Conservation (phyloP, 305 asterid species). For the Euphrasia arctica region DNA sequence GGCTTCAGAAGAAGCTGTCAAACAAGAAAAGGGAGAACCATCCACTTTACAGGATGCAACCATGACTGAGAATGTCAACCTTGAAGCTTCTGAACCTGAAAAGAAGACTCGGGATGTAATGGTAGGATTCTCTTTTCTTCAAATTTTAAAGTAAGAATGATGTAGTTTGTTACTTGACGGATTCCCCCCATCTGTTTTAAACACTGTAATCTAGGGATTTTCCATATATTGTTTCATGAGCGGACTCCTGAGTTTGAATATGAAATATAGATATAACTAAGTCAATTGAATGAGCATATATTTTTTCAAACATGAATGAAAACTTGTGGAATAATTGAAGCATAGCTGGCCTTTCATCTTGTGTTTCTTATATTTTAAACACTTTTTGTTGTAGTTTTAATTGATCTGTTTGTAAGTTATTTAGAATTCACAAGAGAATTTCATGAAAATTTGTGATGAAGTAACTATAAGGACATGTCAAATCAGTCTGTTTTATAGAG, state of each 20-base stretch:
- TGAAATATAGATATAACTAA: not conserved
- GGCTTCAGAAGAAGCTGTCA: slow-evolving; percentile 83
- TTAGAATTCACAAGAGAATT: not conserved
- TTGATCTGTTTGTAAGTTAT: not conserved
- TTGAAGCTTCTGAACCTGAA: slow-evolving; percentile 68
- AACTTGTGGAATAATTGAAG: too few relatives aligned
- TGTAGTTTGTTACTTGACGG: too few relatives aligned
- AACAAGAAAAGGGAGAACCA: slow-evolving; percentile 68
- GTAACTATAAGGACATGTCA: slow-evolving; percentile 11
- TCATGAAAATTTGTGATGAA: not conserved
- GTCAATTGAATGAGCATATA: too few relatives aligned
- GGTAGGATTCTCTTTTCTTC: slow-evolving; percentile 40
- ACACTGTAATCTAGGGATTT: not conserved
- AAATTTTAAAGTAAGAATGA: not conserved
- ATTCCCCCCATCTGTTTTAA: too few relatives aligned
- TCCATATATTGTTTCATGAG: not conserved
- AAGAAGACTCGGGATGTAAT: slow-evolving; percentile 57
- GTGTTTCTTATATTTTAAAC: too few relatives aligned
- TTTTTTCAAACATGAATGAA: too few relatives aligned
- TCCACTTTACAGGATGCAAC: slow-evolving; percentile 72
- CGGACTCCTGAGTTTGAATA: slow-evolving; percentile 6
- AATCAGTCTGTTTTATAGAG: not conserved
- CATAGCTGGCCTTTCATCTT: too few relatives aligned
- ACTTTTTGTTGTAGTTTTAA: too few relatives aligned
- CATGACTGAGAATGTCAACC: slow-evolving; percentile 64